These are phyloP conservation scores for Mycogone perniciosa DNA, from an alignment of 2,329 filamentous ascomycete genomes.

Conservation along the genomic window DNA sequence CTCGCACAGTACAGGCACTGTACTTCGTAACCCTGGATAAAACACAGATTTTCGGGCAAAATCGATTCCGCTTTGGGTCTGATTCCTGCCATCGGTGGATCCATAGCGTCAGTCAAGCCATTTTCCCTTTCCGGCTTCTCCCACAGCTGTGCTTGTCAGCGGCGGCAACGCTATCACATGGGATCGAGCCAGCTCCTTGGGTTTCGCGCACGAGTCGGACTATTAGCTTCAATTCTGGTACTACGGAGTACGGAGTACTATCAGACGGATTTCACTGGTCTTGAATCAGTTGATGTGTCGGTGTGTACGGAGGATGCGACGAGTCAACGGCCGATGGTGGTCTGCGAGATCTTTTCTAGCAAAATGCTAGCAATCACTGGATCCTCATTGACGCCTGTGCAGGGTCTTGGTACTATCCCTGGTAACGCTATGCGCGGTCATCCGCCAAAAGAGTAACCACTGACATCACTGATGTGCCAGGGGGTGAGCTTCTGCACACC, in stretches of 20 bases:
- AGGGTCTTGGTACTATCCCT: slow-evolving; percentile 2
- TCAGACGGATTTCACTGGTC: neutral
- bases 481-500: slow-evolving; percentile 5
- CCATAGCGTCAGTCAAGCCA: slow-evolving; percentile 6
- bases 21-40: neutral
- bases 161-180: slow-evolving; percentile 1
- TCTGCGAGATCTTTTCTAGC: neutral
- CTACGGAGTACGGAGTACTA: too few relatives aligned
- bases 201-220: slow-evolving; percentile 1
- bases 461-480: slow-evolving; percentile 12
- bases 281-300: neutral
- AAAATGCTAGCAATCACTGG: neutral
- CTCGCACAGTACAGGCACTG: slow-evolving; percentile 2
- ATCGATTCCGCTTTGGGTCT: slow-evolving; percentile 9
- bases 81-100: slow-evolving; percentile 8
- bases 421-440: slow-evolving; percentile 10
- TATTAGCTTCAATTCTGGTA: neutral
- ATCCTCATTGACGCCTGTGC: neutral
- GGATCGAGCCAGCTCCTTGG: neutral
- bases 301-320: neutral
- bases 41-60: neutral
- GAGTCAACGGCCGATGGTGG: neutral
- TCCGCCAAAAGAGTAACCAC: slow-evolving; percentile 9
- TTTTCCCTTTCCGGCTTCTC: slow-evolving; percentile 7
- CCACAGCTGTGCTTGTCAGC: slow-evolving; percentile 3